Evolutionary conservation across 148 eudicot genomes (phyloP).

Genomic region (Vaccinium vitisidaea): DNA sequence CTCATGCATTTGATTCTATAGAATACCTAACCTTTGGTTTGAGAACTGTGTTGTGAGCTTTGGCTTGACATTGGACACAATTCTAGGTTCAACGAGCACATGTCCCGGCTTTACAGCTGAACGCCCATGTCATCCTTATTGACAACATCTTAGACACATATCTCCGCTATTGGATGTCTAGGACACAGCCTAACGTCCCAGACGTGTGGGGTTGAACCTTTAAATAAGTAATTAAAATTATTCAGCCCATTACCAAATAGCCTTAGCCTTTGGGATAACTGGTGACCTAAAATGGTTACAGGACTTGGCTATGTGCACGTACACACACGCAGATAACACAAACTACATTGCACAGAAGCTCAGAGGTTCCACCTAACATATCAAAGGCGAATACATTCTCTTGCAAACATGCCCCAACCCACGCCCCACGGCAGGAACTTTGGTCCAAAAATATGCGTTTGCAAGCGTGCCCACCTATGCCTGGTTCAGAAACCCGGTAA

Average conservation of each 20-base stretch:
- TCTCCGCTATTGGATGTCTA: not conserved
- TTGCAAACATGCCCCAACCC: too few species aligned
- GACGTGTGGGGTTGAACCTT: not conserved
- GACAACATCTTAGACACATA: not conserved
- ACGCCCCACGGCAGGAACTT: not conserved
- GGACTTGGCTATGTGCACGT: not conserved
- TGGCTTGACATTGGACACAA: not conserved
- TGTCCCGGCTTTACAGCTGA: not conserved
- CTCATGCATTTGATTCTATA: not conserved
- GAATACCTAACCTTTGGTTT: too few species aligned
- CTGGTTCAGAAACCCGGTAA: not conserved
- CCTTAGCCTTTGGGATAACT: not conserved
- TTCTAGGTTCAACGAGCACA: not conserved
- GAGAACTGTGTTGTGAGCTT: too few species aligned
- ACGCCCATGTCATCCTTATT: not conserved
- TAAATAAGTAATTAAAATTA: too few species aligned
- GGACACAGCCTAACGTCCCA: not conserved
- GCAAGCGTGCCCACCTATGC: not conserved
- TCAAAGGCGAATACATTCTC: not conserved
- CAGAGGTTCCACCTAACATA: slow-evolving; percentile 9
- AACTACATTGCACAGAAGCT: not conserved
- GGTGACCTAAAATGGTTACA: not conserved
- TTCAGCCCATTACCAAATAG: not conserved
- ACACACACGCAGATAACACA: not conserved
- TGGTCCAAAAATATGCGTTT: not conserved